Percentiles rank a stretch among this genome's conserved stretches.
Evolutionary conservation across 257 asterid species (phyloP).

Genomic region (Solanum clarkiae): DNA sequence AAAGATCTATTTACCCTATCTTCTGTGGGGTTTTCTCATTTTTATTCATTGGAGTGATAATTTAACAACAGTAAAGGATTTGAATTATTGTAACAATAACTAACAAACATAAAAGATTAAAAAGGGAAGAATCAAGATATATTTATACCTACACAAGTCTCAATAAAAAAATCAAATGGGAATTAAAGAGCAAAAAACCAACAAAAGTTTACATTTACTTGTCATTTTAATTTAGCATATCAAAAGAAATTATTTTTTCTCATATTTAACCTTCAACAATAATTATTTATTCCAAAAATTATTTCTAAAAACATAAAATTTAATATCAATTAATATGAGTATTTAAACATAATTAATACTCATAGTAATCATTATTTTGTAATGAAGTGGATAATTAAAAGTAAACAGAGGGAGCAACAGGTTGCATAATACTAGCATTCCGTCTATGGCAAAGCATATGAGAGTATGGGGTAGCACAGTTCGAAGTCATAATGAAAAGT

Average conservation of each 20-base stretch:
- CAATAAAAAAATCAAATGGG: not conserved
- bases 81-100: not conserved
- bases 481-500: not conserved
- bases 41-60: not conserved
- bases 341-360: no score
- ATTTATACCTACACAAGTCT: not conserved
- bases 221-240: not conserved
- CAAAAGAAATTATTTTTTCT: fast-evolving
- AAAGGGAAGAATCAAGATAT: not conserved
- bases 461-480: not conserved
- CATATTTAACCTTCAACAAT: no score
- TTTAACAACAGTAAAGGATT: not conserved
- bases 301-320: no score
- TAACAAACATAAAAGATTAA: not conserved
- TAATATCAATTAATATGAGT: no score
- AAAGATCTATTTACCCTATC: no score
- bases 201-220: not conserved
- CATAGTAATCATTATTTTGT: not conserved
- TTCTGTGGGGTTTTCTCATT: not conserved
- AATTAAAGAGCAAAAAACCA: not conserved
- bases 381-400: no score
- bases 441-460: not conserved
- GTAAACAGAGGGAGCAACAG: no score
- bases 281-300: no score
- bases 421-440: not conserved